phyloP scores from a whole-genome alignment of 305 asterid species.

The Fraxinus baroniana region DNA sequence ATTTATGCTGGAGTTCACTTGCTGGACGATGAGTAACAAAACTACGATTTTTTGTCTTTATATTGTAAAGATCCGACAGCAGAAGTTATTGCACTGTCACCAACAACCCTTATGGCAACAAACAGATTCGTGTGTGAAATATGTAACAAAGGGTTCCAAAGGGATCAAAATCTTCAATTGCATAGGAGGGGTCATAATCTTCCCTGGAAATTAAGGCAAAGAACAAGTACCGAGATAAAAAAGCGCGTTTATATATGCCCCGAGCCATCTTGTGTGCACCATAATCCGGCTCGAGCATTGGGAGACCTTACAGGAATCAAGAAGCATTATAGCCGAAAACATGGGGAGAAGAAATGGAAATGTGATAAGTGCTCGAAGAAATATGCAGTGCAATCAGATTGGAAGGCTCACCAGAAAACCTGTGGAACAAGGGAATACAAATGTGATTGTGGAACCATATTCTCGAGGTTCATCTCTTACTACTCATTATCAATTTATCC shows the following conservation, averaged over 20 bases:
- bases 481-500: not conserved
- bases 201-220: constrained; percentile 82
- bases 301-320: constrained; percentile 95
- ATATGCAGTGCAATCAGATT: constrained; percentile 88
- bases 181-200: constrained; percentile 90
- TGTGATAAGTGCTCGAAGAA: constrained; percentile 79
- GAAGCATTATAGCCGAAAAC: constrained; percentile 85
- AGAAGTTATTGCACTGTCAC: constrained; percentile 80
- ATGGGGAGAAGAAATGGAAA: constrained; percentile 92
- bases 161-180: constrained; percentile 83
- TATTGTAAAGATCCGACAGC: constrained; percentile 65
- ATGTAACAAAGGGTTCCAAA: constrained; percentile 80
- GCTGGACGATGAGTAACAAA: not conserved
- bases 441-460: constrained; percentile 90
- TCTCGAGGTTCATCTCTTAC: constrained; percentile 58
- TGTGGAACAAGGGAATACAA: constrained; percentile 84
- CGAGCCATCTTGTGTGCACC: constrained; percentile 77
- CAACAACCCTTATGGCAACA: constrained; percentile 82
- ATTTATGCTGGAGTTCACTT: not conserved
- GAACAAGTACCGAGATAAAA: constrained; percentile 54
- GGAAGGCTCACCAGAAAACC: constrained; percentile 95
- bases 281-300: constrained; percentile 65
- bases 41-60: not conserved
- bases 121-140: constrained; percentile 83
- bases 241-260: constrained; percentile 90